A percentile compares a stretch with the other conserved stretches of the same genome.
phyloP scores from a whole-genome alignment of 306 rosid genomes.

The Vigna mungo region DNA sequence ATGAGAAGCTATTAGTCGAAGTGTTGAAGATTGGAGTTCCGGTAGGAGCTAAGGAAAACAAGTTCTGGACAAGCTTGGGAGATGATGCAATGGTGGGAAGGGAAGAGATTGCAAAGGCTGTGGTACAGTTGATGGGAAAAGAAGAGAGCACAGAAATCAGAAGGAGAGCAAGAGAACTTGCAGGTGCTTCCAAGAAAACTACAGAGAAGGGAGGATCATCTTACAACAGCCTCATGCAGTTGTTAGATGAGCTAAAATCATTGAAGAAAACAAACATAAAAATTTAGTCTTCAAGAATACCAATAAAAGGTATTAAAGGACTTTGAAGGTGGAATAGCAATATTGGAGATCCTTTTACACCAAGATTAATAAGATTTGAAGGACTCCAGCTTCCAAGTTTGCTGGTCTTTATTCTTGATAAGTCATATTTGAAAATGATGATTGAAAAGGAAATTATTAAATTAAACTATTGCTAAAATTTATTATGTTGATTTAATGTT shows the following conservation, averaged over 20 bases:
- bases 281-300: background rate
- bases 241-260: slow-evolving; percentile 41
- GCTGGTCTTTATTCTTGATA: too few relatives aligned
- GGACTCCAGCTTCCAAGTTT: too few relatives aligned
- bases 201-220: slow-evolving; percentile 42
- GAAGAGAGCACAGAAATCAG: slow-evolving; percentile 37
- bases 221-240: slow-evolving; percentile 39
- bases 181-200: slow-evolving; percentile 33
- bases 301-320: too few relatives aligned
- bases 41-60: slow-evolving; percentile 27
- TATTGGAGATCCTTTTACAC: too few relatives aligned
- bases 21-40: slow-evolving; percentile 24
- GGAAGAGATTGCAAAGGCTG: slow-evolving; percentile 34
- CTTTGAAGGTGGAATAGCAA: too few relatives aligned
- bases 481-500: too few relatives aligned
- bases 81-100: background rate
- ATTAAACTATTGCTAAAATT: too few relatives aligned
- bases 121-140: slow-evolving; percentile 34
- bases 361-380: too few relatives aligned
- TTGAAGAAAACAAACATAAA: slow-evolving; percentile 18
- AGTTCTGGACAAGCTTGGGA: background rate
- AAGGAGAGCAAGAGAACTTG: slow-evolving; percentile 37
- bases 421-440: too few relatives aligned
- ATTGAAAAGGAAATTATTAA: too few relatives aligned
- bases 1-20: slow-evolving; percentile 31